Evolutionary conservation across 768 basidiomycete species (phyloP), one percentile per base, ranked within the genome.

Genomic region (Leucosporidium creatinivorum): DNA sequence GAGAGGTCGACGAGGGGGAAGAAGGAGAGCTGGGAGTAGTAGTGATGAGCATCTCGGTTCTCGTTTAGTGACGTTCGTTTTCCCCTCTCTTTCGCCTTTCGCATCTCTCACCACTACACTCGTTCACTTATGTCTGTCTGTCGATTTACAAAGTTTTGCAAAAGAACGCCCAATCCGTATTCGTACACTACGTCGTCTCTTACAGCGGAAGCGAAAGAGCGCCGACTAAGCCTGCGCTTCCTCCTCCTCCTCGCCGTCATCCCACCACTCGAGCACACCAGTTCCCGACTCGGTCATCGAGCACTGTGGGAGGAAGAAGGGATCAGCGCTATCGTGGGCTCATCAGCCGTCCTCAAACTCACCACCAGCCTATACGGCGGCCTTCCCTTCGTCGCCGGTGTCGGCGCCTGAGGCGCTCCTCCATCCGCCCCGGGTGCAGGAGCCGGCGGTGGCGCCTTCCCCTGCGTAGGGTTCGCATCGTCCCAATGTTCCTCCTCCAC

Each of bases 211-310:
- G 39, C 39, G 39, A 44, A 13, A 44, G 39, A 44, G 8, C 39
- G 39, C 15, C 39, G 39, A 51, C 50, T 51, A 51, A 23, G 21
- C 50, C 50, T 51, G 23, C 50, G n/a, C n/a, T n/a, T 64, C 50
- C 36, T 62, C 69, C 54, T 68, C 67, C 59, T 61, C 75, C 21
- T 58, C 58, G 10, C 63, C 77, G 1, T 75, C 77, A 4, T 72
- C 75, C 79, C 79, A 81, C 80, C 80, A 81, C 4, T 75, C 76
- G 9, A 78, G 69, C 2, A 79, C 69, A 10, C 80, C 80, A 21
- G 79, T 67, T 0, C 80, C 80, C 31, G 77, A 75, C 58, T 80
- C 80, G 3, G 76, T 74, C 59, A 80, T 80, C 17, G 79, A 78
- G 7, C 73, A 77, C 79, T 80, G 68, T 21, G 4, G 7, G n/a